Evolutionary conservation across 2,329 filamentous ascomycete species (phyloP).

Genomic region (Dothistroma pini): DNA sequence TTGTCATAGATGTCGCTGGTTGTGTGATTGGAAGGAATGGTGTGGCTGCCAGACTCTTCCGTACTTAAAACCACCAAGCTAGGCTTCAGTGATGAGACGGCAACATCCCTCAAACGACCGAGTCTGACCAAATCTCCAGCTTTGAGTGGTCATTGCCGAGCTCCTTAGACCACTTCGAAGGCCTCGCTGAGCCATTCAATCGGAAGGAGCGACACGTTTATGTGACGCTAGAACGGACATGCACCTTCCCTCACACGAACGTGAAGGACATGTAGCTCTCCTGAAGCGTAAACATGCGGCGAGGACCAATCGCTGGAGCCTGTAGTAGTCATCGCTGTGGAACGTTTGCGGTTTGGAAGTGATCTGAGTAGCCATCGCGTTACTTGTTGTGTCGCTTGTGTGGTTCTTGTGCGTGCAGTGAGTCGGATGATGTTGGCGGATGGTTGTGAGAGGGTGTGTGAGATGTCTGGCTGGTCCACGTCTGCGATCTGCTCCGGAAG

Average conservation of each 20-base stretch:
- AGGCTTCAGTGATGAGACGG: neutral
- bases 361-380: conserved; percentile 7
- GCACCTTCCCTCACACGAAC: neutral
- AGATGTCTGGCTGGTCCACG: neutral
- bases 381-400: conserved; percentile 4
- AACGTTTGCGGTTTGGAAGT: neutral
- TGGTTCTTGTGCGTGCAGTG: conserved; percentile 4
- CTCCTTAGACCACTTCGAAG: neutral
- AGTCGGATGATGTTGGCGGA: neutral
- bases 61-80: neutral
- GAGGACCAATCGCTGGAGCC: neutral
- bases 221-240: neutral
- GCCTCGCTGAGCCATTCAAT: neutral
- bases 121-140: neutral
- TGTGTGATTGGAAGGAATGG: too few species aligned
- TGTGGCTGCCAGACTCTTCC: too few species aligned
- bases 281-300: neutral
- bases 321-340: conserved; percentile 2
- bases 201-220: neutral
- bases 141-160: neutral
- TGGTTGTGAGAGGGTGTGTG: conserved; percentile 9
- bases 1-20: too few species aligned
- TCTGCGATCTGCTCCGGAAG: neutral
- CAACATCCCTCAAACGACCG: neutral
- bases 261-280: neutral